phyloP scores from a whole-genome alignment of 352 stramenopile species.

The Phytophthora citricola region DNA sequence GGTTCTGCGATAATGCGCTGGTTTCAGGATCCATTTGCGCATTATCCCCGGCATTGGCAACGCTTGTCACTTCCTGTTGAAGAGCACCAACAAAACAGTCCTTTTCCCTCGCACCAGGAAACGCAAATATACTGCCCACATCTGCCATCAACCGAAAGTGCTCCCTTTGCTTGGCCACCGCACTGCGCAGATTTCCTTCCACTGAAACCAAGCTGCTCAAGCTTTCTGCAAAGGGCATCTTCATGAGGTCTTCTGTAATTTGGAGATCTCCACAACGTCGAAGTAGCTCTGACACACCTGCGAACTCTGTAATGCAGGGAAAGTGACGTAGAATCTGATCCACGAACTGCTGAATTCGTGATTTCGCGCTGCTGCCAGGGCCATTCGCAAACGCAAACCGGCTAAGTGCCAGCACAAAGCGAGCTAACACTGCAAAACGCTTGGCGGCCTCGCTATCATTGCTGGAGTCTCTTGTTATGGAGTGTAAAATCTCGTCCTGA shows the following conservation, averaged over 20 bases:
- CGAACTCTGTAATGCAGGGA: constrained; percentile 30
- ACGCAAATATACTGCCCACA: constrained; percentile 54
- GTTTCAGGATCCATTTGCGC: neutral
- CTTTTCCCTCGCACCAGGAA: constrained; percentile 40
- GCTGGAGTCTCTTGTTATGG: constrained; percentile 6
- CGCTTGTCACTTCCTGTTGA: constrained; percentile 32
- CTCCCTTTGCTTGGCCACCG: constrained; percentile 47
- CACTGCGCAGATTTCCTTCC: constrained; percentile 31
- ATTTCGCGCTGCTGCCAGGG: constrained; percentile 20
- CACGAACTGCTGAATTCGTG: constrained; percentile 43
- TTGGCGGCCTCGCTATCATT: constrained; percentile 15
- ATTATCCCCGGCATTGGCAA: constrained; percentile 5
- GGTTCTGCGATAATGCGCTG: constrained; percentile 37
- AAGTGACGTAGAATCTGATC: constrained; percentile 39
- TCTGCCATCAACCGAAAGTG: constrained; percentile 61
- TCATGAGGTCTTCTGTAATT: constrained; percentile 4
- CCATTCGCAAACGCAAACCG: constrained; percentile 41
- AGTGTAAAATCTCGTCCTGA: constrained; percentile 62
- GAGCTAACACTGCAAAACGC: constrained; percentile 39
- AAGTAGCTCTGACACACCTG: constrained; percentile 28
- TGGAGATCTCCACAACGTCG: constrained; percentile 16
- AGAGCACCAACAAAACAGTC: constrained; percentile 43
- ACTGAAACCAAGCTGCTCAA: constrained; percentile 20
- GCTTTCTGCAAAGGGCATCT: constrained; percentile 23
- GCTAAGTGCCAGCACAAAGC: constrained; percentile 42